phyloP scores from a whole-genome alignment of 305 asterid genomes.

The Fraxinus latifolia region DNA sequence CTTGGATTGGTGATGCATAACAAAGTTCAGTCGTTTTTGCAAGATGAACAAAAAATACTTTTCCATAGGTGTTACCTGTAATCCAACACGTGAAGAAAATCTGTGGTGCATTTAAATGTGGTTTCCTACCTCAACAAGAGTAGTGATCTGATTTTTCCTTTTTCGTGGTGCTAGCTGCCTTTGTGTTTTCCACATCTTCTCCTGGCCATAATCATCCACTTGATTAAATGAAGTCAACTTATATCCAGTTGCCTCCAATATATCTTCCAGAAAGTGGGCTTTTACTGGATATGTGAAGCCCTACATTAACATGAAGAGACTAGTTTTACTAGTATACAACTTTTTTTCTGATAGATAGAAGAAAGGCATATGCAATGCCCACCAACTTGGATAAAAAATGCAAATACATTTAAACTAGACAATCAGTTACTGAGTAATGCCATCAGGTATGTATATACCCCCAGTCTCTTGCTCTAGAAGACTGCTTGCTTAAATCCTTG shows the following conservation, averaged over 20 bases:
- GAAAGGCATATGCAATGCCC: conserved; percentile 14
- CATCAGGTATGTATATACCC: conserved; percentile 3
- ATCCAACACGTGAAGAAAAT: neutral
- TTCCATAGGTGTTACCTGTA: neutral
- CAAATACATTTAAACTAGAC: conserved; percentile 2
- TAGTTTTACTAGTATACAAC: neutral
- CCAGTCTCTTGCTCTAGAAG: neutral
- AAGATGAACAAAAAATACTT: neutral
- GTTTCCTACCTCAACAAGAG: conserved; percentile 81
- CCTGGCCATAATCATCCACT: conserved; percentile 96
- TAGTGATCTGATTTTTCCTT: conserved; percentile 83
- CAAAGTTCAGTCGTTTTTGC: neutral
- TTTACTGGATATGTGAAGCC: conserved; percentile 96
- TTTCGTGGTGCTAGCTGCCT: conserved; percentile 82
- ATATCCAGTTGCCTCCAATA: conserved; percentile 87
- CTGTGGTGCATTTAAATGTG: neutral
- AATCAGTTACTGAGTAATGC: conserved; percentile 8
- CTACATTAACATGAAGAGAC: conserved; percentile 44
- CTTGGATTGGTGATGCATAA: neutral
- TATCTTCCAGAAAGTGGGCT: conserved; percentile 84
- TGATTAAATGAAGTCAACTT: conserved; percentile 93
- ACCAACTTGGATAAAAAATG: conserved; percentile 1
- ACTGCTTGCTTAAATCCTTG: neutral
- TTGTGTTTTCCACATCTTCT: conserved; percentile 96
- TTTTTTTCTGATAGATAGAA: conserved; percentile 17